Percentiles rank a stretch among this genome's conserved stretches.
Conservation (phyloP, 768 basidiomycete species). For the Rubroboletus satanas region DNA sequence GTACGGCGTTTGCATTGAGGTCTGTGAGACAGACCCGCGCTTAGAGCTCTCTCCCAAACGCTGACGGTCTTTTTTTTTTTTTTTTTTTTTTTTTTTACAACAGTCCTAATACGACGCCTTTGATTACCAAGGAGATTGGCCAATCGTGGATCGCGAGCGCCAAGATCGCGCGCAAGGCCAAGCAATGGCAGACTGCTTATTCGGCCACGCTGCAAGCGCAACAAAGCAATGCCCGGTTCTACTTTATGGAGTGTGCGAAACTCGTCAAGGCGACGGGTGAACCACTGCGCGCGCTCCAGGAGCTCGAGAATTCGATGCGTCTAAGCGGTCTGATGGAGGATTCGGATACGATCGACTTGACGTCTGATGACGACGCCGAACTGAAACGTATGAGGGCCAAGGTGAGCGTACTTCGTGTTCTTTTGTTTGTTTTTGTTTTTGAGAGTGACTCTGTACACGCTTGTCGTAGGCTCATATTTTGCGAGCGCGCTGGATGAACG, state of each 20-base stretch:
- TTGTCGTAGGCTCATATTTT: slow-evolving; percentile 63
- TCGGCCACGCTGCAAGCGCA: slow-evolving; percentile 91
- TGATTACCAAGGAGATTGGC: slow-evolving; percentile 61
- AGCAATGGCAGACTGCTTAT: slow-evolving; percentile 95
- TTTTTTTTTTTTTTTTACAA: not conserved
- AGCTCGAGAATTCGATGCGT: slow-evolving; percentile 73
- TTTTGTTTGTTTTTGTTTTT: not conserved
- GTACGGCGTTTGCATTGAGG: slow-evolving; percentile 77
- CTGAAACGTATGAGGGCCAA: slow-evolving; percentile 63
- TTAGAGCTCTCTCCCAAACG: not conserved
- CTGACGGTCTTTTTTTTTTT: slow-evolving; percentile 13
- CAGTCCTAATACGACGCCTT: slow-evolving; percentile 29
- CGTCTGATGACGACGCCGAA: slow-evolving; percentile 45
- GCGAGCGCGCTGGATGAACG: slow-evolving; percentile 89
- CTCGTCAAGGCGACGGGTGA: slow-evolving; percentile 77
- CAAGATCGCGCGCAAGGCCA: slow-evolving; percentile 94
- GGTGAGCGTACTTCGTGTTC: slow-evolving; percentile 35
- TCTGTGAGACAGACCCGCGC: slow-evolving; percentile 36
- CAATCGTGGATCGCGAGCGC: slow-evolving; percentile 88
- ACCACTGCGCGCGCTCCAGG: slow-evolving; percentile 79
- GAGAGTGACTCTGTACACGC: not conserved
- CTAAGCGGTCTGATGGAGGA: slow-evolving; percentile 45
- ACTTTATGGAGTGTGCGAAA: slow-evolving; percentile 89
- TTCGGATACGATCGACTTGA: slow-evolving; percentile 52
- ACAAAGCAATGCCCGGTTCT: slow-evolving; percentile 63